Evolutionary conservation across 345 rosid genomes (phyloP).

Genomic region (Lepidium aucheri): DNA sequence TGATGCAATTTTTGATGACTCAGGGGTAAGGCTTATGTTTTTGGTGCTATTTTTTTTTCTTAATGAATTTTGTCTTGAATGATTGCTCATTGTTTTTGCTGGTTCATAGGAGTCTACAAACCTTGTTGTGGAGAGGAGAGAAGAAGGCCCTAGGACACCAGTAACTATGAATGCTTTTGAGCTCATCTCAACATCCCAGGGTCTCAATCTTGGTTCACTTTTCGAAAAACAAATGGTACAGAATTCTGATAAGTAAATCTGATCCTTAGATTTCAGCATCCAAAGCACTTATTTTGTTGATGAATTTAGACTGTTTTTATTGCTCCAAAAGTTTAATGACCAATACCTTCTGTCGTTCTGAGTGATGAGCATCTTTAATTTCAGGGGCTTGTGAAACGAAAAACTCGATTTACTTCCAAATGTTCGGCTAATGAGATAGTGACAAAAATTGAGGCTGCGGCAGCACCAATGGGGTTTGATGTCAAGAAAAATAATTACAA

Average conservation of each 20-base stretch:
- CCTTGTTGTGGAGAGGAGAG: conserved; percentile 90
- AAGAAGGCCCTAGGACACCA: conserved; percentile 59
- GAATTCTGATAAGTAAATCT: neutral
- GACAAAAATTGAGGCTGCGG: conserved; percentile 81
- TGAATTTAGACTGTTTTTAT: neutral
- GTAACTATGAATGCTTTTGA: conserved; percentile 95
- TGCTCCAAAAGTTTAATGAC: neutral
- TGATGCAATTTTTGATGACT: conserved; percentile 70
- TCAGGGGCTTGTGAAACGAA: conserved; percentile 89
- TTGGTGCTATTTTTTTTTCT: neutral
- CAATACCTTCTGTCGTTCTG: neutral
- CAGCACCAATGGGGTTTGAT: conserved; percentile 84
- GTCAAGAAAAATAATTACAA: conserved; percentile 88
- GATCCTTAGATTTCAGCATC: neutral
- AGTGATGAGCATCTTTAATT: conserved; percentile 9
- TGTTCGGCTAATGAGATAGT: conserved; percentile 78
- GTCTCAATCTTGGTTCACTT: conserved; percentile 87
- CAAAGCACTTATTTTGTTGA: neutral
- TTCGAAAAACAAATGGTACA: conserved; percentile 96
- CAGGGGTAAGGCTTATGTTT: conserved; percentile 42
- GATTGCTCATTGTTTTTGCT: conserved; percentile 18
- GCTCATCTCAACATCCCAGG: conserved; percentile 91
- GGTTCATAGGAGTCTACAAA: conserved; percentile 46
- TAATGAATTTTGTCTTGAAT: neutral
- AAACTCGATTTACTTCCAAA: conserved; percentile 91